A percentile compares a stretch with the other conserved stretches of the same genome.
These are phyloP conservation scores for Trifolium fragiferum DNA, from an alignment of 306 rosid genomes.

Conservation along the genomic window DNA sequence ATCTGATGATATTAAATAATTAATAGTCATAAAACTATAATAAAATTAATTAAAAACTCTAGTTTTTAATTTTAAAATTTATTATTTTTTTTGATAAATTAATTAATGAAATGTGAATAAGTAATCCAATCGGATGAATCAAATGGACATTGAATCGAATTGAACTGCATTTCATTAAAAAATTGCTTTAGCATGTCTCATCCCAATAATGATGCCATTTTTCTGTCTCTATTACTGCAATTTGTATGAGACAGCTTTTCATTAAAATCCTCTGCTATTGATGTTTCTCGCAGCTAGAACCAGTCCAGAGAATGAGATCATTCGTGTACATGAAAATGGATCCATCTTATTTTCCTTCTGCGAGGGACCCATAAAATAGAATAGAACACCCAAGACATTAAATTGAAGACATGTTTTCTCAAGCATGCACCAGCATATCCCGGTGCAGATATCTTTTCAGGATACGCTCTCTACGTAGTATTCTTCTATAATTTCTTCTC, in stretches of 20 bases:
- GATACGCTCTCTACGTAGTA: neutral
- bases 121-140: too few relatives aligned
- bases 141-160: too few relatives aligned
- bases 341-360: neutral
- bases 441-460: conserved; percentile 1
- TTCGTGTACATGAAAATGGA: neutral
- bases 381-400: neutral
- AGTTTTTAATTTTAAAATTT: too few relatives aligned
- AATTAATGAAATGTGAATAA: too few relatives aligned
- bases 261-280: conserved; percentile 10
- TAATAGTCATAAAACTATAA: too few relatives aligned
- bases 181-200: too few relatives aligned
- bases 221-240: neutral
- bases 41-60: too few relatives aligned
- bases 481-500: neutral
- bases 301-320: neutral
- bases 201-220: conserved; percentile 14
- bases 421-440: conserved; percentile 19
- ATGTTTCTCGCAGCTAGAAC: neutral
- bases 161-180: too few relatives aligned
- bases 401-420: neutral
- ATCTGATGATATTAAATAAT: too few relatives aligned
- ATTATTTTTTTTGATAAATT: too few relatives aligned
- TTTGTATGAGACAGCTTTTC: conserved; percentile 14
- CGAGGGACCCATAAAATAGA: neutral